Percentiles rank a stretch among this genome's conserved stretches.
Conservation (phyloP, 2,329 filamentous ascomycete species). For the Zarea fungicola region DNA sequence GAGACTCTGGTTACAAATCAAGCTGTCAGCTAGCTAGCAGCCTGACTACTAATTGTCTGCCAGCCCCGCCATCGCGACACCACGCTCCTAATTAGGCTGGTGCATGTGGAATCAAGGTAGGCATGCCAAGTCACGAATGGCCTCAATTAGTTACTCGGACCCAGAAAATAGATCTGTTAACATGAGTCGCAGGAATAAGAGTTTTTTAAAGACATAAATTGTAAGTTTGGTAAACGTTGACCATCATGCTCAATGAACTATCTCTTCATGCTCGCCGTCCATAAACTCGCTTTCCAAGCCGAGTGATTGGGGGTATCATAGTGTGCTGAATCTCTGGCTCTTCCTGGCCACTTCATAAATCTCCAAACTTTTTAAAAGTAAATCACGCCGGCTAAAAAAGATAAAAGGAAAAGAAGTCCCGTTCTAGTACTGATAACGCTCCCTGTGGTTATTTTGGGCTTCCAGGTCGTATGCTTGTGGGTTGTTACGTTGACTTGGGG, state of each 20-base stretch:
- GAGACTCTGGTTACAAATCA: constrained; percentile 13
- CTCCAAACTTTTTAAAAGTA: not conserved
- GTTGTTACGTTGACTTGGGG: constrained; percentile 21
- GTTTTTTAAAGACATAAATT: not conserved
- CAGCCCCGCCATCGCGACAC: not conserved
- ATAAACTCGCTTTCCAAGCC: not conserved
- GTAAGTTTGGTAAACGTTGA: not conserved
- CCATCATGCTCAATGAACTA: constrained; percentile 5
- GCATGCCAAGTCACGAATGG: too few species aligned
- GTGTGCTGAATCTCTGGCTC: not conserved
- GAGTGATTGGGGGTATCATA: constrained; percentile 1
- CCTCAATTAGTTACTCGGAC: too few species aligned
- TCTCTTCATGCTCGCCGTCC: constrained; percentile 2
- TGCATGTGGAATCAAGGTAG: constrained; percentile 1
- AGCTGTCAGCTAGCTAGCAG: too few species aligned
- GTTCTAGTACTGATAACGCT: not conserved
- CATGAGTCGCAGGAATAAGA: not conserved
- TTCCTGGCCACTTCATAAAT: constrained; percentile 3
- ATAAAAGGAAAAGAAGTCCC: not conserved
- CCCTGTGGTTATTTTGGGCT: constrained; percentile 21
- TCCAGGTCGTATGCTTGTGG: constrained; percentile 34
- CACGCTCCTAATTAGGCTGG: not conserved
- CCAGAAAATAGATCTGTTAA: too few species aligned
- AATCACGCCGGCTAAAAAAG: too few species aligned
- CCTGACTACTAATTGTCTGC: not conserved